Evolutionary conservation across 495 filamentous ascomycete genomes (phyloP).

Genomic region (Aspergillus mulundensis): DNA sequence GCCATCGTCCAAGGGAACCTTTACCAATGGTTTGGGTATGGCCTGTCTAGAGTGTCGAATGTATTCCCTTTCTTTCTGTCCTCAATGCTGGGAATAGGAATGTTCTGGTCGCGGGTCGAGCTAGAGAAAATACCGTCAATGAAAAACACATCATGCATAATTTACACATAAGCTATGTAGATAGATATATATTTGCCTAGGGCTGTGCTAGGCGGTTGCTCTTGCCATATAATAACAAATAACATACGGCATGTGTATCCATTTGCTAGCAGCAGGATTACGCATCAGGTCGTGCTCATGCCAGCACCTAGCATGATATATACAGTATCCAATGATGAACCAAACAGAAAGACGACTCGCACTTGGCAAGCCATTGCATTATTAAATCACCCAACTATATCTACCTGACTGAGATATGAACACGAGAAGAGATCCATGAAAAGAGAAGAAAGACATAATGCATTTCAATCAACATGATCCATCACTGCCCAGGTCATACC

Average conservation of each 20-base stretch:
- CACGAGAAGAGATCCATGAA: too few relatives aligned
- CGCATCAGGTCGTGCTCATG: too few relatives aligned
- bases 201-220: too few relatives aligned
- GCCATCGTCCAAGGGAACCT: too few relatives aligned
- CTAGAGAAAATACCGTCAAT: background rate
- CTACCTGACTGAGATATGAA: background rate
- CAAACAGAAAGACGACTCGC: background rate
- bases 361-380: conserved; percentile 5
- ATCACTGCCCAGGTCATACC: conserved; percentile 7
- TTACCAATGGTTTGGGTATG: too few relatives aligned
- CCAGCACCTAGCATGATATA: too few relatives aligned
- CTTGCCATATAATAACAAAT: too few relatives aligned
- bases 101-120: conserved; percentile 14
- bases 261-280: too few relatives aligned
- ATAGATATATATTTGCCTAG: too few relatives aligned
- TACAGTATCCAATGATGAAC: background rate
- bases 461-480: conserved; percentile 17
- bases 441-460: conserved; percentile 14
- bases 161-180: too few relatives aligned
- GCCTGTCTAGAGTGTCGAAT: background rate
- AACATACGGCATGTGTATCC: too few relatives aligned
- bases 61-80: background rate
- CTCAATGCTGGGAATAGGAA: background rate
- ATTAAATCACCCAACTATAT: conserved; percentile 16
- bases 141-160: too few relatives aligned